Evolutionary conservation across 2,329 filamentous ascomycete genomes (phyloP).

Genomic region (Chaetothyriales sp.): DNA sequence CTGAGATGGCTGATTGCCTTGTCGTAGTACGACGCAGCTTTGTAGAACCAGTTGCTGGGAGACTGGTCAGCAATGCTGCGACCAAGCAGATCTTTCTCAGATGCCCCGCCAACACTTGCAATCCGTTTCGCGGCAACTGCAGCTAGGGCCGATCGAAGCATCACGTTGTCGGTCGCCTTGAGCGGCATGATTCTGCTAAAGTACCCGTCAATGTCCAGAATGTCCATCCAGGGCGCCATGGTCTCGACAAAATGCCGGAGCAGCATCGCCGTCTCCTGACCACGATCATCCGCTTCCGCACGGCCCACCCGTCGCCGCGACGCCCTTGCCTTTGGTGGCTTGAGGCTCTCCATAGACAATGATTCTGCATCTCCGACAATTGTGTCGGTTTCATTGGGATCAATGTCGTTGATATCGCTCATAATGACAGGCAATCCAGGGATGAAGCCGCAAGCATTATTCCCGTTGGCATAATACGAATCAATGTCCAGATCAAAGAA

Average conservation of each 20-base stretch:
- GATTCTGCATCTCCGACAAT: neutral
- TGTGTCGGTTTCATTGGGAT: conserved; percentile 8
- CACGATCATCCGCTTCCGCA: conserved; percentile 24
- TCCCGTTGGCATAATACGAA: conserved; percentile 15
- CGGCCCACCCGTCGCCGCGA: neutral
- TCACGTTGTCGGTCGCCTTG: conserved; percentile 24
- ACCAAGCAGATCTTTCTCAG: neutral
- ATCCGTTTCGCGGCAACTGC: conserved; percentile 30
- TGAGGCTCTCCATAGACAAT: neutral
- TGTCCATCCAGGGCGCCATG: conserved; percentile 27
- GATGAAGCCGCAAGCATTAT: conserved; percentile 17
- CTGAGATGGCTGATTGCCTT: conserved; percentile 40
- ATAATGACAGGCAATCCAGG: conserved; percentile 14
- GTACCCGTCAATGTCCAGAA: conserved; percentile 29
- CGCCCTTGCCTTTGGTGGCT: neutral
- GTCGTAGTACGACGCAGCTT: conserved; percentile 48
- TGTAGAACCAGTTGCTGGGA: conserved; percentile 42
- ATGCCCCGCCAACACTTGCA: neutral
- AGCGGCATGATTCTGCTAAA: conserved; percentile 27
- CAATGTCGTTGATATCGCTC: conserved; percentile 11
- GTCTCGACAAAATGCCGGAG: conserved; percentile 25
- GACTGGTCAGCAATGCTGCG: neutral
- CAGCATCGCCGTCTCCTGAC: conserved; percentile 27
- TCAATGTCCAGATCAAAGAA: conserved; percentile 18
- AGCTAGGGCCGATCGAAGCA: conserved; percentile 25